Conservation (phyloP, 2,329 filamentous ascomycete genomes). For the Xylaria sp. region DNA sequence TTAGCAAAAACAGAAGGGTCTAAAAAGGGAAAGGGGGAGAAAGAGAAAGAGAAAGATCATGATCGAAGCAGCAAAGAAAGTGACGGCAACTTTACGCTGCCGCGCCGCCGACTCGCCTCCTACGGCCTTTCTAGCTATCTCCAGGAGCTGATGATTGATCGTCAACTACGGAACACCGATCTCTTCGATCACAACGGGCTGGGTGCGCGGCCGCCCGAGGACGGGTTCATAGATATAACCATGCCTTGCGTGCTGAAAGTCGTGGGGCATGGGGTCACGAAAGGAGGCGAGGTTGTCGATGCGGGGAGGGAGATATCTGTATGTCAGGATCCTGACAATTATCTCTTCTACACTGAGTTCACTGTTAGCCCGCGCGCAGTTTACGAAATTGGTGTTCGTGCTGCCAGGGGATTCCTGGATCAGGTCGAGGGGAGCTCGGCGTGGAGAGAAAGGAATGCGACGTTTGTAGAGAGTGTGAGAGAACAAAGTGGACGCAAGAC, state of each 20-base stretch:
- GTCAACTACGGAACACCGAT: constrained; percentile 57
- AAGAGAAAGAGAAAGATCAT: constrained; percentile 1
- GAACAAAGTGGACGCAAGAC: not conserved
- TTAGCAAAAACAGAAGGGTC: constrained; percentile 3
- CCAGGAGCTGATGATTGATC: constrained; percentile 59
- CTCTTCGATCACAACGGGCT: constrained; percentile 58
- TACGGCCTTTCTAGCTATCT: constrained; percentile 56
- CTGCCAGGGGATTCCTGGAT: constrained; percentile 42
- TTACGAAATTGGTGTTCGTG: constrained; percentile 47
- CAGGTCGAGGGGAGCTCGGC: constrained; percentile 37
- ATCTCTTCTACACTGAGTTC: constrained; percentile 65
- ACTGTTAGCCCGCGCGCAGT: constrained; percentile 56
- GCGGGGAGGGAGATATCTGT: constrained; percentile 34
- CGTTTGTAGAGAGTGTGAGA: not conserved
- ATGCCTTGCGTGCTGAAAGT: constrained; percentile 54
- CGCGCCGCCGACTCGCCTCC: constrained; percentile 56
- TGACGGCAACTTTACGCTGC: constrained; percentile 39
- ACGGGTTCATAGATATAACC: constrained; percentile 57
- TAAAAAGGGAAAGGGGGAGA: constrained; percentile 11
- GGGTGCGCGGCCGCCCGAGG: constrained; percentile 51
- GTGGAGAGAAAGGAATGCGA: constrained; percentile 37
- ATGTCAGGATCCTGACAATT: constrained; percentile 59
- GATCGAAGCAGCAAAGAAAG: not conserved
- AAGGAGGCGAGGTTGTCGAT: constrained; percentile 40
- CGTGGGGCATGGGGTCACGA: constrained; percentile 32